Base-by-base conservation (phyloP, 306 rosid genomes). In the Prunus mongolica region DNA sequence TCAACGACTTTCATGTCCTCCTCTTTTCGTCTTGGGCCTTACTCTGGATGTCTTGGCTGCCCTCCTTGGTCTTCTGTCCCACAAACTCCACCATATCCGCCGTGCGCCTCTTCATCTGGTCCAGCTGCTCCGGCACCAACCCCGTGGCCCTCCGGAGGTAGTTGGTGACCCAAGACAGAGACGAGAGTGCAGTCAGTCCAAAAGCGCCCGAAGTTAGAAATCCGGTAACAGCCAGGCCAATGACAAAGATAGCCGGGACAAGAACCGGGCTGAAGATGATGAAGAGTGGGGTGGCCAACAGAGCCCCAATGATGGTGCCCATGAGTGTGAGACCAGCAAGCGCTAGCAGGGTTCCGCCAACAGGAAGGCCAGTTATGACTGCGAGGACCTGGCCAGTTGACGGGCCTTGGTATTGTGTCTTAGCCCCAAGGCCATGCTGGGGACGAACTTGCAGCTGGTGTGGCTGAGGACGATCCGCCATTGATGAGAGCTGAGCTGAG, bases 31-130 rank as follows among this genome's bases (percentile, higher is more conserved):
- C 97, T 5, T 88, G 92, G 13, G 91, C 83, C 86, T 78, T 94
- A 1, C 20, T 54, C 82, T 92, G 92, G 18, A 88, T 82, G 44
- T 90, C 97, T 38, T 90, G 97, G 20, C 97, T 96, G 6, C 72
- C 86, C 3, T 92, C 97, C 87, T 90, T 90, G 0, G 92, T 87
- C 89, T 95, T 96, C 88, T 89, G 96, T 30, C 97, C 97, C 65
- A 86, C 82, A 25, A 80, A 85, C 6, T 58, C 84, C 0, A 86
- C 93, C 85, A 71, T 52, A 22, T 90, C 93, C 45, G 81, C 92
- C 79, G 84, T 19, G 55, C 91, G 82, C 55, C 83, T 81, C 84
- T 87, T 89, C 1, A 87, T 87, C 2, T 51, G 56, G 70, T 90
- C 93, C 16, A 85, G 76, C 73, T 83, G 85, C 51, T 81, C 88